Base-by-base conservation (phyloP, 441 rosid species). In the Brassica balearica region DNA sequence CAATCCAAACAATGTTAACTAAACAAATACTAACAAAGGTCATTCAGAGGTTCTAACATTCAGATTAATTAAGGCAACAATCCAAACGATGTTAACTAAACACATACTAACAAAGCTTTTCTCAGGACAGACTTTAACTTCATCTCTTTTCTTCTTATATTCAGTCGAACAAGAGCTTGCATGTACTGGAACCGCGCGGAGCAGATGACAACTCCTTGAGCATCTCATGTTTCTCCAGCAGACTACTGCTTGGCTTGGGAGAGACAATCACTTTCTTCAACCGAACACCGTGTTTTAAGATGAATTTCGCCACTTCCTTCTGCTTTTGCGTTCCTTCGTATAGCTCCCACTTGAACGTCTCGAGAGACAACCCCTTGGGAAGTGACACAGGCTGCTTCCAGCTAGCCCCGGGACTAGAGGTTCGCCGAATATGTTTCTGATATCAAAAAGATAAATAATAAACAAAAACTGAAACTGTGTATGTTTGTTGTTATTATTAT, bases 181-280 rank as follows among this genome's bases (percentile, higher is more conserved):
- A 79, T 27, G 20, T 1, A 55, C 70, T 61, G 8, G 82, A 78
- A 73, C 82, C 82, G 38, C 78, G 77, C 9, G 70, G 36, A 22
- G 60, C 46, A 22, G 48, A 67, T 61, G 82, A 67, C 68, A 78
- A 73, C 8, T 73, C 65, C 78, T 78, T 78, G 77, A 78, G 82
- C 77, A 78, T 78, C 69, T 78, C 82, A 67, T 78, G 82, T 73
- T 73, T 78, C 78, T 78, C 82, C 1, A 6, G 25, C 65, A 78
- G 68, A 79, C 20, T 55, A 68, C 74, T 61, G 29, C 53, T 34
- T 41, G 60, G 34, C 20, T 68, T 72, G 10, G 77, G 59, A 60
- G 82, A 48, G 17, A 78, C 67, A 22, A 73, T 36, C 27, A 64
- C 82, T n/a, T 0, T 61, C 70, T 78, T 78, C 70, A 78, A 25